Conservation (phyloP, 441 rosid genomes). For the Melastoma candidum region DNA sequence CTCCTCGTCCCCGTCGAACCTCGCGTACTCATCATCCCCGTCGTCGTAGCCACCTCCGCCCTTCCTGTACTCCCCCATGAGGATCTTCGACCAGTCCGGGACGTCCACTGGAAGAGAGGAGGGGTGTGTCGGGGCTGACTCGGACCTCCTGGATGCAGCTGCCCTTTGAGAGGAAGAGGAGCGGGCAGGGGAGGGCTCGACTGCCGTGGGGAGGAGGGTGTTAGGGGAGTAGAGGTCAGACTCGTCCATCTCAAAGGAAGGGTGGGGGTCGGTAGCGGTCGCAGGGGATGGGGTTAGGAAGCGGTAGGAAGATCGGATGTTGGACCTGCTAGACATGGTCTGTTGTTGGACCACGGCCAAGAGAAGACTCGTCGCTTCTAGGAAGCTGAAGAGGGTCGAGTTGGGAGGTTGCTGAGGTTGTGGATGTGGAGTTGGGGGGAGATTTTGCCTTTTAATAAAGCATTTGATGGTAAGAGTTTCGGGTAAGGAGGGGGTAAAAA, state of each 20-base stretch:
- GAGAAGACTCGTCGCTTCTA: no score
- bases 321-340: conserved; percentile 27
- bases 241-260: conserved; percentile 73
- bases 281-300: conserved; percentile 44
- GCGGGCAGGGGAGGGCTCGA: conserved; percentile 31
- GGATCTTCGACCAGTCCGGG: conserved; percentile 95
- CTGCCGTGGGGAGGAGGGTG: conserved; percentile 35
- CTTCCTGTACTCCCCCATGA: conserved; percentile 53
- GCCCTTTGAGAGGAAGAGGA: conserved; percentile 23
- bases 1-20: conserved; percentile 25
- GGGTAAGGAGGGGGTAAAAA: no score
- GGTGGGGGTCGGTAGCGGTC: conserved; percentile 21
- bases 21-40: conserved; percentile 26
- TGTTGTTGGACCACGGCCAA: no score
- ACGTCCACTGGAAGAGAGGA: conserved; percentile 74
- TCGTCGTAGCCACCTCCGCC: conserved; percentile 31
- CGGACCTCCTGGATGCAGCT: conserved; percentile 10
- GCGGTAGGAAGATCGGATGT: conserved; percentile 52
- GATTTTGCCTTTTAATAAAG: no score
- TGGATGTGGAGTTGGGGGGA: no score
- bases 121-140: conserved; percentile 22
- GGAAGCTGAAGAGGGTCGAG: no score
- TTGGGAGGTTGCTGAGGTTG: no score
- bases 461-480: no score
- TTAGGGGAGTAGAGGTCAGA: conserved; percentile 41